Conservation (phyloP, 805 yeast genomes). For the Cyberlindnera japonica region DNA sequence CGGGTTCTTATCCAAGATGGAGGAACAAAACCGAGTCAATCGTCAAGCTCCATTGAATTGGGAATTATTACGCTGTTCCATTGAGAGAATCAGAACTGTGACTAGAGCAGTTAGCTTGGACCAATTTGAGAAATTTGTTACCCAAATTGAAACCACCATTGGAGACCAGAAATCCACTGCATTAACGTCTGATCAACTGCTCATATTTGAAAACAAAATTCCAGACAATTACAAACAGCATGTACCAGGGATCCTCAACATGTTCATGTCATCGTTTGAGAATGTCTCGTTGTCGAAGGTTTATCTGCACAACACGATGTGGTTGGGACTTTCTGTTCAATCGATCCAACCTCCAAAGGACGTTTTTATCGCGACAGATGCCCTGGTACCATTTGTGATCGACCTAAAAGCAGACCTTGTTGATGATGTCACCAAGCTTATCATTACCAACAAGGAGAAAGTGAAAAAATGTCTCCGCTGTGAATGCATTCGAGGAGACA, state of each 20-base stretch:
- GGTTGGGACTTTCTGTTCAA: slow-evolving; percentile 48
- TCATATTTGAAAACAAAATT: slow-evolving; percentile 26
- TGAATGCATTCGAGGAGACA: slow-evolving; percentile 40
- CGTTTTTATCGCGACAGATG: slow-evolving; percentile 33
- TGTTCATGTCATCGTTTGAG: slow-evolving; percentile 6
- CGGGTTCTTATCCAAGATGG: slow-evolving; percentile 22
- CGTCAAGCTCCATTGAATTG: slow-evolving; percentile 33
- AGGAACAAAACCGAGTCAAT: slow-evolving; percentile 17
- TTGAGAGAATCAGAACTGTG: slow-evolving; percentile 36
- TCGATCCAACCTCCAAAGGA: slow-evolving; percentile 29
- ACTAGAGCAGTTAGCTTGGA: slow-evolving; percentile 37
- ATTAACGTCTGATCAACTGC: slow-evolving; percentile 24
- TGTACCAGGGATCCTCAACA: not conserved
- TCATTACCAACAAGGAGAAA: slow-evolving; percentile 24
- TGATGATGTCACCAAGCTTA: slow-evolving; percentile 30
- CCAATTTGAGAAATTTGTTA: slow-evolving; percentile 55
- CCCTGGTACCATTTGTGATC: slow-evolving; percentile 31
- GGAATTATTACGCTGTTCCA: slow-evolving; percentile 52
- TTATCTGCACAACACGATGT: slow-evolving; percentile 54
- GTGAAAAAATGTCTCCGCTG: slow-evolving; percentile 51
- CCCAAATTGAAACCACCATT: slow-evolving; percentile 46
- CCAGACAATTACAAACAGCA: slow-evolving; percentile 24
- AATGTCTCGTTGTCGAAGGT: slow-evolving; percentile 1
- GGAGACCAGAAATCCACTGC: slow-evolving; percentile 11
- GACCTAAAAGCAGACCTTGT: slow-evolving; percentile 29